A percentile compares a stretch with the other conserved stretches of the same genome.
Evolutionary conservation across 495 filamentous ascomycete genomes (phyloP).

Genomic region (Podospora pseudoanserina): DNA sequence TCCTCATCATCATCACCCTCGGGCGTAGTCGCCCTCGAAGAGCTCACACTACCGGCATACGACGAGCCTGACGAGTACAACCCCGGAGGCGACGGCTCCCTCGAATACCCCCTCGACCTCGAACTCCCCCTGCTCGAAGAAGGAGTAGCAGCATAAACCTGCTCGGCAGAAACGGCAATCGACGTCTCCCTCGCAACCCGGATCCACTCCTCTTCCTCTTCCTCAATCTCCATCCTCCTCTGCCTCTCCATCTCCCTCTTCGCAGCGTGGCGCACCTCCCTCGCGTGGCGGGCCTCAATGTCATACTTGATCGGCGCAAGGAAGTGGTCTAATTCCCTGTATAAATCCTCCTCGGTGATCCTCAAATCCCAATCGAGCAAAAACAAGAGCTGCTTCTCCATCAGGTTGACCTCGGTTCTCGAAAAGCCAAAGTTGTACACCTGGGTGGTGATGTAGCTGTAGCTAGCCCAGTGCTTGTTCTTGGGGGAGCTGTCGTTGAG

Average conservation of each 20-base stretch:
- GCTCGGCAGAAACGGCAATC: neutral
- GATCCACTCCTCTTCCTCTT: slow-evolving; percentile 30
- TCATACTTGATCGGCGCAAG: slow-evolving; percentile 70
- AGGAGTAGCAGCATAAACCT: slow-evolving; percentile 30
- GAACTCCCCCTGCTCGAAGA: slow-evolving; percentile 39
- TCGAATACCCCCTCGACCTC: slow-evolving; percentile 29
- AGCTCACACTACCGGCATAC: slow-evolving; percentile 39
- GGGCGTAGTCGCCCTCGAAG: slow-evolving; percentile 45
- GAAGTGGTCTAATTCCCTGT: slow-evolving; percentile 83
- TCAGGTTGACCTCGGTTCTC: slow-evolving; percentile 91
- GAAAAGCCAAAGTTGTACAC: slow-evolving; percentile 86
- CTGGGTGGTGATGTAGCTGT: slow-evolving; percentile 66
- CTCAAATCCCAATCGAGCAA: slow-evolving; percentile 90
- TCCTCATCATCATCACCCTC: slow-evolving; percentile 30
- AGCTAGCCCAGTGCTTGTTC: slow-evolving; percentile 99
- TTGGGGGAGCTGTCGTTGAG: slow-evolving; percentile 97
- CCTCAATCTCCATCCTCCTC: slow-evolving; percentile 8
- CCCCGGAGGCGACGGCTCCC: slow-evolving; percentile 39
- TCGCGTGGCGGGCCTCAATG: slow-evolving; percentile 36
- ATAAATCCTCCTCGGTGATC: slow-evolving; percentile 79
- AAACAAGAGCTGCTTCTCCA: slow-evolving; percentile 96
- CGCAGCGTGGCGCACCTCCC: slow-evolving; percentile 44
- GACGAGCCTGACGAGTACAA: slow-evolving; percentile 42
- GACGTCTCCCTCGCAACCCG: slow-evolving; percentile 2
- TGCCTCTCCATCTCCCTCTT: slow-evolving; percentile 33